A percentile compares a stretch with the other conserved stretches of the same genome.
These are phyloP conservation scores for Ampelomyces quisqualis DNA, from an alignment of 2,329 filamentous ascomycete species.

Conservation along the genomic window DNA sequence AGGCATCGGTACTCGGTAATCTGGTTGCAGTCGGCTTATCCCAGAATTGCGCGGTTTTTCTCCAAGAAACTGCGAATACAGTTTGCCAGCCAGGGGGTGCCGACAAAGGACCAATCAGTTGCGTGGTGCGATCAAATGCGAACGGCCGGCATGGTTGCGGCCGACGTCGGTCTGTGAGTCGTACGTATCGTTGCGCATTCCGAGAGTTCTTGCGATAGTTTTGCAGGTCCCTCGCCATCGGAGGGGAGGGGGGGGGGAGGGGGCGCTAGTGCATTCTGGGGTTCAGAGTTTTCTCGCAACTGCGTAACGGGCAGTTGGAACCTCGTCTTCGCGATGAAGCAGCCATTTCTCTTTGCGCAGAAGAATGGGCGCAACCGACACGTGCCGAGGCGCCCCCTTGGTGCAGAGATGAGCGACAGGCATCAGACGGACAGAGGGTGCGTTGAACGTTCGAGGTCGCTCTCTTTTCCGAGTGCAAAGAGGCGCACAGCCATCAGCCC, in stretches of 20 bases:
- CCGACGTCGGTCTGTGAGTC: constrained; percentile 19
- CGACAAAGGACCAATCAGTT: constrained; percentile 20
- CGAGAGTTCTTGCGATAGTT: constrained; percentile 28
- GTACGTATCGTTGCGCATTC: too few species aligned
- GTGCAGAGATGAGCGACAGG: constrained; percentile 21
- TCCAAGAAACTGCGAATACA: background rate
- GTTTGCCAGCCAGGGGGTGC: background rate
- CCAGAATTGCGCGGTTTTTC: constrained; percentile 1
- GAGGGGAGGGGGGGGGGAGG: constrained; percentile 25
- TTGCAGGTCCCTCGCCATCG: constrained; percentile 19
- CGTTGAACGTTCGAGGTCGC: too few species aligned
- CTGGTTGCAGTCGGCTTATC: background rate
- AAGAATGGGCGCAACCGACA: constrained; percentile 18
- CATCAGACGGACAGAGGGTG: constrained; percentile 15
- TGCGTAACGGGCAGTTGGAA: constrained; percentile 7
- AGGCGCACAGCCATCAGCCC: constrained; percentile 15
- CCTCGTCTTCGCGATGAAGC: too few species aligned
- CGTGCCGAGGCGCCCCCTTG: constrained; percentile 11
- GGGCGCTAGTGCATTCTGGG: constrained; percentile 23
- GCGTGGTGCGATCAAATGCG: background rate
- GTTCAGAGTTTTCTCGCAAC: constrained; percentile 17
- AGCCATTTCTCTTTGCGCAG: constrained; percentile 30
- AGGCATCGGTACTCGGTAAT: background rate
- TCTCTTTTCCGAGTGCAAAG: too few species aligned
- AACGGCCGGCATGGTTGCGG: constrained; percentile 9